Base-by-base conservation (phyloP, 2,329 filamentous ascomycete genomes). In the Fusarium sp. region DNA sequence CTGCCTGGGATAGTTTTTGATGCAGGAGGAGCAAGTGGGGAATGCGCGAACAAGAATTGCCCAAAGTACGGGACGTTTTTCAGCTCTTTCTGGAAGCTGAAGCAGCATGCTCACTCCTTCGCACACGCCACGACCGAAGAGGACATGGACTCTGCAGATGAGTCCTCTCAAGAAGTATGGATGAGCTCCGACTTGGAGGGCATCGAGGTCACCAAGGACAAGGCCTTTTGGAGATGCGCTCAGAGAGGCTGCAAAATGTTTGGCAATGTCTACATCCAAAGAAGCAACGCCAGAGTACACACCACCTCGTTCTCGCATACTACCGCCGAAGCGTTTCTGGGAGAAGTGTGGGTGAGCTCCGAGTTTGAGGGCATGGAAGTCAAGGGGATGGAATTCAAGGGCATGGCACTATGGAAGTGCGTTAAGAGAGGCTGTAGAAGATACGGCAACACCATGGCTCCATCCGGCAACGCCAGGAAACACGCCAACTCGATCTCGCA, bases 341-440 rank as follows among this genome's bases (percentile, higher is more conserved):
- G 65, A 1, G 56, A 74, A n/a, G 8, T 62, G 14, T 74, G 71
- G 71, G 41, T 58, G 25, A 58, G 27, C 13, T 75, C 50, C 9
- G 64, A 58, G 3, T 35, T 66, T 4, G 35, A 69, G 1, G 72
- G 72, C 9, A 72, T 75, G 39, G 61, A 75, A 3, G 57, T 64
- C 3, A 37, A 75, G 6, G 65, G 60, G 5, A 62, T 27, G 3
- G 2, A 30, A 30, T 7, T 61, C 3, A 37, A 75, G 6, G 65
- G 60, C 5, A 62, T 30, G 4, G 1, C 27, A 0, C 43, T 37
- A 14, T 74, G 68, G 71, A 74, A 43, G n/a, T 74, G 72, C 13
- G 34, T 30, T 34, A 74, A 69, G 6, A 57, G 37, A 16, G 72
- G 72, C 1, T 74, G 72, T 34, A 74, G 54, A 23, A 52, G 69